Base-by-base conservation (phyloP, 805 yeast genomes). In the Candida parachauliodes region DNA sequence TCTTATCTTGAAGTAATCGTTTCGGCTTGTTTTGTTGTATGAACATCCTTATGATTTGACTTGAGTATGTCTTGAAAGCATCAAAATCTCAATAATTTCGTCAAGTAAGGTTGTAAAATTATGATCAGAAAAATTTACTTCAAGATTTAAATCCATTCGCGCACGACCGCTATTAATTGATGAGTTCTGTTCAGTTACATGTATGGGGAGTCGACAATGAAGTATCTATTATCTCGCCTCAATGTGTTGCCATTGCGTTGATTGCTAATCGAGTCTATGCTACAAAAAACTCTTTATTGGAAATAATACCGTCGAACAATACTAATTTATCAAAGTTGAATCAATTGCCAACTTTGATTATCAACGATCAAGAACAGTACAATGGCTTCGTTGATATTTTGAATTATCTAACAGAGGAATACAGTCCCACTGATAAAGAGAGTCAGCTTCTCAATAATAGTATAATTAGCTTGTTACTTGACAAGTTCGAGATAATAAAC, bases 241-340 rank as follows among this genome's bases (percentile, higher is more conserved):
- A 76, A 36, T 70, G 75, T 8, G 40, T 74, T 10, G 82, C 82
- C 0, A 44, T 65, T 4, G 51, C 60, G 0, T 71, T 76, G 72
- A 57, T 71, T 27, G 50, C 73, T 39, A 29, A 46, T 47, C 34
- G 54, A 36, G 47, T 60, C 40, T 20, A 44, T 32, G 24, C 31
- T 21, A 34, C 52, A 2, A 36, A 35, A 7, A 39, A 46, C 3
- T 28, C 39, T 8, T 32, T 40, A 4, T 47, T 59, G 28, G 46
- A 58, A 25, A 51, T 82, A 2, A 69, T 77, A 7, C 70, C 80
- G 2, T 77, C 85, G 2, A 74, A 77, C 37, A 80, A 82, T 51
- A 71, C 79, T 9, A 76, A 75, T 47, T 39, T 74, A 8, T 74
- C 85, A 1, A 65, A 63, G 8, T 62, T 65, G 8, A 72, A 70